Evolutionary conservation across 1,284 basidiomycete species (phyloP), one percentile per base, ranked within the genome.

Genomic region (Trichosporon sp.): DNA sequence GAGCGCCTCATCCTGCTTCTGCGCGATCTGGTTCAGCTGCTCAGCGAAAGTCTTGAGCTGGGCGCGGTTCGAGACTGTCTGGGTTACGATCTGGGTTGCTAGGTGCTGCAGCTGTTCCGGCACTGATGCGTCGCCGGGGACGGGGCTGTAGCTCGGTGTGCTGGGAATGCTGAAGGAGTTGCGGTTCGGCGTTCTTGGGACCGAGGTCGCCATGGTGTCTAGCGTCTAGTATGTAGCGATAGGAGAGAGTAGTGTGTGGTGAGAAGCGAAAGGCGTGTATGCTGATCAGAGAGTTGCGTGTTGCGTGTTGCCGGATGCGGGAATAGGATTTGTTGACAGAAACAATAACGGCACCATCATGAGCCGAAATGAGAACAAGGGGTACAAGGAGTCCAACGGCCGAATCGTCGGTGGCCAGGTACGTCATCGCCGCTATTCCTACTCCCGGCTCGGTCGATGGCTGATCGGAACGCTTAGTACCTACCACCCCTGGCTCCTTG

Each of bases 211-310:
- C 59, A 63, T 63, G 59, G 59, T 21, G 56, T 40, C 38, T 40
- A 12, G 12, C 12, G 38, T 10, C 38, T 40, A 40, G 38, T 26
- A 12, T n/a, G 19, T 35, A n/a, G 12, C 59, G 11, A 14, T 61
- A 14, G 14, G 56, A 32, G 56, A 26, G 26, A 26, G 26, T 26
- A 26, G 32, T n/a, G n/a, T 35, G 31, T n/a, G 2, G 59, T 35
- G 68, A 26, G 26, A 51, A 61, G 19, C 16, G 74, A 26, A 31
- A 74, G 78, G 46, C 71, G 79, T 32, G 46, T 16, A 48, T 48
- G 16, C n/a, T 4, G 12, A 12, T 48, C 10, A n/a, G 26, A 26
- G 19, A n/a, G 46, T 48, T 7, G 26, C 26, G 26, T 26, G 26
- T 26, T 26, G 26, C 26, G 26, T 26, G 46, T 16, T 54, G 51